Evolutionary conservation across 345 rosid species (phyloP).

Genomic region (Lepidium africanum): DNA sequence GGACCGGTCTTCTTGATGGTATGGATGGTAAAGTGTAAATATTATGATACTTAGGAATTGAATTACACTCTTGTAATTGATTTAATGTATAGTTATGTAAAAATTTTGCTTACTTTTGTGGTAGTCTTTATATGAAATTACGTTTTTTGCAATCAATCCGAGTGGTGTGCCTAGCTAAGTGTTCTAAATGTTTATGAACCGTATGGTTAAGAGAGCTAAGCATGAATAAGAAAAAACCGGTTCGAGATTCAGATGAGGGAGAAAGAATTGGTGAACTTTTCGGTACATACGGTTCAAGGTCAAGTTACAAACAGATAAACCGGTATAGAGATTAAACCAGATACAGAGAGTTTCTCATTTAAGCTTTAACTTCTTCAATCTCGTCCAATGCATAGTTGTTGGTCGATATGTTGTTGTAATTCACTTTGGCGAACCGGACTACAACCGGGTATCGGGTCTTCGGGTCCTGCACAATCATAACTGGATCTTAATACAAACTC

Average conservation of each 20-base stretch:
- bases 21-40: conserved; percentile 75
- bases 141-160: not conserved
- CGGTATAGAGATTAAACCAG: conserved; percentile 10
- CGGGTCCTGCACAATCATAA: conserved; percentile 50
- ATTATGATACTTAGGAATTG: not conserved
- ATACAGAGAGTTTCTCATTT: conserved; percentile 20
- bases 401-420: conserved; percentile 82
- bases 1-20: conserved; percentile 95
- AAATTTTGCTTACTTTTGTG: not conserved
- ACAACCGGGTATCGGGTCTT: conserved; percentile 83
- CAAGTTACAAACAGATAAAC: conserved; percentile 15
- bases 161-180: not conserved
- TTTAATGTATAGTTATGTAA: not conserved
- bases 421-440: conserved; percentile 83
- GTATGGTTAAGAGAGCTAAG: not conserved
- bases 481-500: not conserved
- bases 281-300: conserved; percentile 12
- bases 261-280: not conserved
- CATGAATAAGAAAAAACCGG: not conserved
- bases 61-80: no score
- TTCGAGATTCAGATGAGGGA: not conserved
- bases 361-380: conserved; percentile 60
- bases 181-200: not conserved
- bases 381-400: conserved; percentile 95
- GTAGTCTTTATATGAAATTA: not conserved